These are phyloP conservation scores for Neopestalotiopsis sp. DNA, from an alignment of 2,329 filamentous ascomycete species.

Conservation along the genomic window DNA sequence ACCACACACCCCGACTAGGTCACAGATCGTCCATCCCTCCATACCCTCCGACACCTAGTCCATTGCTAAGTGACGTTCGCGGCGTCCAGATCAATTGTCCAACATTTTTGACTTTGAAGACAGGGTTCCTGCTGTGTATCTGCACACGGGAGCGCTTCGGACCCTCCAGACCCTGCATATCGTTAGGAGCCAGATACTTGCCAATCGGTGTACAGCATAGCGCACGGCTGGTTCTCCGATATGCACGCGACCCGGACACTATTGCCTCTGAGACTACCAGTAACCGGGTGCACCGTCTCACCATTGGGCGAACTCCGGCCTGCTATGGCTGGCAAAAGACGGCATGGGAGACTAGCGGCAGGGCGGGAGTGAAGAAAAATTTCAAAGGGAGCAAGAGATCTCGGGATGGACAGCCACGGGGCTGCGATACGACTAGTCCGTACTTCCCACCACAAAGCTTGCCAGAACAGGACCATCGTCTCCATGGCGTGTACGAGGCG, in stretches of 20 bases:
- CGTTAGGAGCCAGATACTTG: neutral
- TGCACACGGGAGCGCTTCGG: neutral
- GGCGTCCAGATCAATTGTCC: neutral
- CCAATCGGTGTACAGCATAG: conserved; percentile 2
- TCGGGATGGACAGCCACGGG: neutral
- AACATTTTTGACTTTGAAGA: neutral
- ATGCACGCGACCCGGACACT: neutral
- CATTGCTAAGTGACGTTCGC: neutral
- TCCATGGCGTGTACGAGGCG: neutral
- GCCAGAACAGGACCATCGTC: neutral
- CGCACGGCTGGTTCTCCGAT: neutral
- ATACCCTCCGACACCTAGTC: neutral
- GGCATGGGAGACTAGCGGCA: neutral
- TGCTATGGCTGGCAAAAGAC: neutral
- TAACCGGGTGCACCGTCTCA: neutral
- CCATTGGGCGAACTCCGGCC: neutral
- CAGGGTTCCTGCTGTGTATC: neutral
- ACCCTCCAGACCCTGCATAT: neutral
- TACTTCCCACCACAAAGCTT: neutral
- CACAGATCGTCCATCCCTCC: neutral
- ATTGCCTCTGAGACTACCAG: neutral
- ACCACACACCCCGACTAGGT: neutral
- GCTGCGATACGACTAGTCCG: neutral
- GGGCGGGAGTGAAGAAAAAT: neutral
- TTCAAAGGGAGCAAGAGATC: neutral